phyloP scores from a whole-genome alignment of 441 rosid genomes.

The Omphalea diandra region DNA sequence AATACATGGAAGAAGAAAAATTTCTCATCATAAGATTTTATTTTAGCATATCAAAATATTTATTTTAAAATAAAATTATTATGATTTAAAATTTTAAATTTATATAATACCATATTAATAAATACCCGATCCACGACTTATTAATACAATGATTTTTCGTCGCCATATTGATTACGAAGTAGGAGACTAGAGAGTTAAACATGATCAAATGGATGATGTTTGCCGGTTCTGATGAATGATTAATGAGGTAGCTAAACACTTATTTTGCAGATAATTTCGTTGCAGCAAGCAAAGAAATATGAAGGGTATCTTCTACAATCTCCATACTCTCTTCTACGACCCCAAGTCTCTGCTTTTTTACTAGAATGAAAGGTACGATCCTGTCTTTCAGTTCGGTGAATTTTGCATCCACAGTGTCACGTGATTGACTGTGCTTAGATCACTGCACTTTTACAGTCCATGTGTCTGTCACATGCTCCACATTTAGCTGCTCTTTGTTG shows the following conservation, averaged over 20 bases:
- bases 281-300: background rate
- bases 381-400: constrained; percentile 22
- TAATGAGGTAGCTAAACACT: background rate
- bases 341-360: constrained; percentile 6
- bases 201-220: constrained; percentile 9
- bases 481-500: constrained; percentile 6
- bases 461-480: constrained; percentile 32
- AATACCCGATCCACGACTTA: too few relatives aligned
- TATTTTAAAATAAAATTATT: too few relatives aligned
- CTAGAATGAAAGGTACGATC: background rate
- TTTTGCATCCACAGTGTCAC: constrained; percentile 31
- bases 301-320: background rate
- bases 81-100: too few relatives aligned
- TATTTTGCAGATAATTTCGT: background rate
- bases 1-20: too few relatives aligned
- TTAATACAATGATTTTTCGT: too few relatives aligned
- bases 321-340: background rate
- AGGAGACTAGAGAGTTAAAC: background rate
- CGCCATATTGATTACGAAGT: too few relatives aligned
- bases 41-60: too few relatives aligned
- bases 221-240: constrained; percentile 9
- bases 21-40: too few relatives aligned
- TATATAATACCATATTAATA: too few relatives aligned
- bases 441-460: constrained; percentile 18
- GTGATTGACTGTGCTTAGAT: constrained; percentile 23